A percentile compares a stretch with the other conserved stretches of the same genome.
Conservation (phyloP, 192 early-diverging fungal species). For the Chytriomyces confervae region DNA sequence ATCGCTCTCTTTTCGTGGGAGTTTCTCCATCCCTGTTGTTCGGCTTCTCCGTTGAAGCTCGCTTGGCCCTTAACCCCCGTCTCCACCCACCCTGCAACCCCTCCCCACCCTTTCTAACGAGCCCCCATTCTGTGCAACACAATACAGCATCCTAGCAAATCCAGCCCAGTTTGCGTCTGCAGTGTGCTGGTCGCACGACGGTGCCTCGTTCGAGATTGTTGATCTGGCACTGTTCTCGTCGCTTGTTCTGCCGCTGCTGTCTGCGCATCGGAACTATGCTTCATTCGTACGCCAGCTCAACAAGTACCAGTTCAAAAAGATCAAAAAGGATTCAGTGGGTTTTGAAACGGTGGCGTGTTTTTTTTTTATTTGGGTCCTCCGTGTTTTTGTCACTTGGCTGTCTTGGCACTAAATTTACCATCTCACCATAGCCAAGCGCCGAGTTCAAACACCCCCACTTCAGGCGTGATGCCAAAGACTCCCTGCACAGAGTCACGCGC, state of each 20-base stretch:
- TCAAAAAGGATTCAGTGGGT: slow-evolving; percentile 29
- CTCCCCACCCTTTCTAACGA: too few relatives aligned
- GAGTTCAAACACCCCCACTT: slow-evolving; percentile 18
- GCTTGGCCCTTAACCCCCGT: too few relatives aligned
- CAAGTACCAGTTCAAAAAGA: slow-evolving; percentile 91
- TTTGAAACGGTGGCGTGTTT: neutral
- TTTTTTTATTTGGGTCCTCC: neutral
- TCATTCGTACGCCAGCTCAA: slow-evolving; percentile 90
- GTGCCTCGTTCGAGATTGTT: slow-evolving; percentile 1
- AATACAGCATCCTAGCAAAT: neutral
- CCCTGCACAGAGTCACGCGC: slow-evolving; percentile 2
- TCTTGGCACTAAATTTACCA: too few relatives aligned
- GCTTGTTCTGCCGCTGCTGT: slow-evolving; percentile 78
- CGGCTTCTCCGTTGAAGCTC: too few relatives aligned
- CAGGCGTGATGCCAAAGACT: neutral
- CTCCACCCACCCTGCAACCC: too few relatives aligned
- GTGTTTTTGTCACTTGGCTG: neutral
- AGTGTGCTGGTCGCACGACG: slow-evolving; percentile 2
- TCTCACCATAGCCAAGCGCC: neutral
- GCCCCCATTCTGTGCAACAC: neutral
- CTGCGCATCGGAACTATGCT: slow-evolving; percentile 85
- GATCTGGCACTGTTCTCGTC: slow-evolving; percentile 66
- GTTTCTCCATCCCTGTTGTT: too few relatives aligned
- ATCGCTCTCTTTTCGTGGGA: too few relatives aligned
- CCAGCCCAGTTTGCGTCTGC: neutral